A percentile compares a stretch with the other conserved stretches of the same genome.
These are phyloP conservation scores for Lentinula boryana DNA, from an alignment of 768 basidiomycete species.

Conservation along the genomic window DNA sequence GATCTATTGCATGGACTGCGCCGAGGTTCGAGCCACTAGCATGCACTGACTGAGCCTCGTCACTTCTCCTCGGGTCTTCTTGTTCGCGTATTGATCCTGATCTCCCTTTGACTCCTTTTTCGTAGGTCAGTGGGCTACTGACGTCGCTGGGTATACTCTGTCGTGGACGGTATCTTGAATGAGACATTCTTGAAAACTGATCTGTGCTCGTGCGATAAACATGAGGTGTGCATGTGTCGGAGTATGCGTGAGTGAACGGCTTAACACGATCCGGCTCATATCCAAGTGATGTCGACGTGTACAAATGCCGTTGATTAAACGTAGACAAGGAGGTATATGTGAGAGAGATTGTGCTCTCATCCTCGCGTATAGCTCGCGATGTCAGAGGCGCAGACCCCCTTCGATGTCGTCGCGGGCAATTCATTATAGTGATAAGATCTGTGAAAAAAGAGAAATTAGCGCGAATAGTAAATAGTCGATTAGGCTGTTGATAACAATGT, in stretches of 20 bases:
- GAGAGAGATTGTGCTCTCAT: background rate
- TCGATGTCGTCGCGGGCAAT: background rate
- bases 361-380: background rate
- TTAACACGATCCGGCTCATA: background rate
- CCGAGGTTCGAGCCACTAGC: background rate
- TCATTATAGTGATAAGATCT: background rate
- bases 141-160: conserved; percentile 4
- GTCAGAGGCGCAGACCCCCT: background rate
- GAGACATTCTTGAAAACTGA: background rate
- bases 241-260: background rate
- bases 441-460: background rate
- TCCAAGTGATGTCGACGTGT: background rate
- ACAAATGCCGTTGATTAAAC: background rate
- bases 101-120: background rate
- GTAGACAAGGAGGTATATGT: background rate
- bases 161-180: background rate
- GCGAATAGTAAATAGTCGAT: background rate
- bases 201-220: background rate
- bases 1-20: conserved; percentile 7
- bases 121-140: background rate
- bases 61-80: background rate
- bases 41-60: background rate
- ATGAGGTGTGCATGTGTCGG: background rate
- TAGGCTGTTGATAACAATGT: no score
- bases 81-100: background rate